Base-by-base conservation (phyloP, 129 eudicot genomes). In the Tagetes patula region DNA sequence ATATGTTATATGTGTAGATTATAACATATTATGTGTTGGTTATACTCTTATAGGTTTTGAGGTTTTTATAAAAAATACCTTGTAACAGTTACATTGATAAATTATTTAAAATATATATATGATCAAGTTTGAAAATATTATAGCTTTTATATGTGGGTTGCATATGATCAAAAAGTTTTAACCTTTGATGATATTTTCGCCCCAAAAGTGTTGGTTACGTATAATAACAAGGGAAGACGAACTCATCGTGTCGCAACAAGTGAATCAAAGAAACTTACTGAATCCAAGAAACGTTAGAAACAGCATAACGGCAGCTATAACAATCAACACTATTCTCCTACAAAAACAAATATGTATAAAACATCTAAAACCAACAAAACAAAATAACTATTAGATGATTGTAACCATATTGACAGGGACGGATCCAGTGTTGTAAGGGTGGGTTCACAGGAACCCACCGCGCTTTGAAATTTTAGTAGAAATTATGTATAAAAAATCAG, bases 291-390 rank as follows among this genome's bases (percentile, higher is more conserved):
- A 91, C 14, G 95, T 84, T 81, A 89, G 60, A 56, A 88, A 67
- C 50, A 95, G 88, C 97, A 95, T 95, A 41, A 86, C 85, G 9
- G 94, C 91, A 0, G 99, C 80, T 77, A 95, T 79, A 62, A 95
- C 77, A 43, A 91, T 90, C 53, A 95, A 89, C 30, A 91, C 85
- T 73, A 88, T 79, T 70, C 96, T 86, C 91, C 97, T 95, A 87
- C 85, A 80, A 40, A 50, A 75, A 59, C 49, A n/a, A 50, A 52
- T 49, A 31, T 48, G 8, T 38, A 69, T 69, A 49, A 77, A 70
- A 70, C 41, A 27, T 30, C 50, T 48, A 38, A 65, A 65, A 20
- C 27, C 39, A 41, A 38, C 12, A 55, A 6, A 45, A 61, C 2
- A 58, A 58, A 56, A 55, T 43, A 2, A 1, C 48, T 43, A 43